Percentiles rank a stretch among this genome's conserved stretches.
Evolutionary conservation across 1,284 basidiomycete species (phyloP).

Genomic region (Sporisorium graminicola): DNA sequence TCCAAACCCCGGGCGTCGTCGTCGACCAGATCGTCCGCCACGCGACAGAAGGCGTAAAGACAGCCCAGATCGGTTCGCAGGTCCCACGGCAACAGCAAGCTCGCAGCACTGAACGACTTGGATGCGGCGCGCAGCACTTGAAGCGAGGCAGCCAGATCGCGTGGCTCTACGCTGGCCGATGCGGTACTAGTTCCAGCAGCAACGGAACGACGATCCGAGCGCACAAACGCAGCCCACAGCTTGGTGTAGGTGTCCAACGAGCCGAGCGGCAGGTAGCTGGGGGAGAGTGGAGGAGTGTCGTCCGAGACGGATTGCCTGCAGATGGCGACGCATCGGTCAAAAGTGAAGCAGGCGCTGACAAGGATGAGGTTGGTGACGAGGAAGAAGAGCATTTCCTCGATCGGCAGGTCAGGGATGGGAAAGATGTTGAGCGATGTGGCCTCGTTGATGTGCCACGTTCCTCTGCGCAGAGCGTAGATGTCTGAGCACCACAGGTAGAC

Average conservation of each 20-base stretch:
- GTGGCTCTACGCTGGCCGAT: conserved; percentile 29
- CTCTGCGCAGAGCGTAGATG: conserved; percentile 58
- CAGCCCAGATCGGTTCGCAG: conserved; percentile 59
- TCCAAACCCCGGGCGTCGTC: conserved; percentile 37
- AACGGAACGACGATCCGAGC: conserved; percentile 15
- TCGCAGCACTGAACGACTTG: conserved; percentile 58
- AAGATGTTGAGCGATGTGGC: conserved; percentile 61
- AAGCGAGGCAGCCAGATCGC: conserved; percentile 33
- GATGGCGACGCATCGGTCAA: conserved; percentile 63
- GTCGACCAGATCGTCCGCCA: conserved; percentile 61
- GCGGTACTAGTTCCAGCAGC: conserved; percentile 1
- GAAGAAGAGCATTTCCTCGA: conserved; percentile 68
- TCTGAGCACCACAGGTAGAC: conserved; percentile 57
- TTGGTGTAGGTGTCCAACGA: conserved; percentile 26
- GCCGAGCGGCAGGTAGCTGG: conserved; percentile 51
- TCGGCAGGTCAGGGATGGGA: conserved; percentile 58
- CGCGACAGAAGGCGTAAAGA: conserved; percentile 63
- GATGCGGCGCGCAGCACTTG: conserved; percentile 47
- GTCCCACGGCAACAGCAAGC: conserved; percentile 61
- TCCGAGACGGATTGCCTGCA: conserved; percentile 20
- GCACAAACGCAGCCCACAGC: conserved; percentile 56
- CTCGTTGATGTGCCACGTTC: conserved; percentile 65
- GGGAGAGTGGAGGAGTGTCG: conserved; percentile 38
- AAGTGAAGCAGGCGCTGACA: conserved; percentile 61
- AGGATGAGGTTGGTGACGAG: conserved; percentile 65